Evolutionary conservation across 2,329 filamentous ascomycete species (phyloP).

Genomic region (Mycogone perniciosa): DNA sequence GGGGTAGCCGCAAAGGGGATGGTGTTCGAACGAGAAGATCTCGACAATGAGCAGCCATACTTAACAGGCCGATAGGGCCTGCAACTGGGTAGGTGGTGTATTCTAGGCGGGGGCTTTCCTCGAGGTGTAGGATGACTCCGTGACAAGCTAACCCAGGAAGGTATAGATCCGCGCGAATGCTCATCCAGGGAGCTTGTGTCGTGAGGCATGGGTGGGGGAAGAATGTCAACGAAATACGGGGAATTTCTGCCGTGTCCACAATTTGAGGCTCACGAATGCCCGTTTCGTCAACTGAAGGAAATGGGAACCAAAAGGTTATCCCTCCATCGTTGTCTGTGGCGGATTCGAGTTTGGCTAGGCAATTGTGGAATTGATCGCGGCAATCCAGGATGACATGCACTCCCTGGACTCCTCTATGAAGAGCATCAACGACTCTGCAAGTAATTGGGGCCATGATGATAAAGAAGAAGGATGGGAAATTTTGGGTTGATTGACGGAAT

Average conservation of each 20-base stretch:
- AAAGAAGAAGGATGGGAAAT: background rate
- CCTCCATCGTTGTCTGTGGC: conserved; percentile 1
- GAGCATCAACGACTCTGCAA: conserved; percentile 7
- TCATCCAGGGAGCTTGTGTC: conserved; percentile 5
- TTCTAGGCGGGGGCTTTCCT: conserved; percentile 2
- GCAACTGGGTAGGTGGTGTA: conserved; percentile 1
- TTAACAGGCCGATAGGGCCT: background rate
- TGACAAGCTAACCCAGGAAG: conserved; percentile 2
- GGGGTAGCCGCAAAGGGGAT: conserved; percentile 5
- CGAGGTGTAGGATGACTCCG: conserved; percentile 5
- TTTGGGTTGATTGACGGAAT: no score
- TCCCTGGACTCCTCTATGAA: background rate
- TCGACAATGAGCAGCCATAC: background rate
- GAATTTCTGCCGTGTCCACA: conserved; percentile 2
- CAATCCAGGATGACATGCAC: conserved; percentile 5
- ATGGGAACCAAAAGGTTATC: conserved; percentile 2
- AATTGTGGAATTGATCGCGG: background rate
- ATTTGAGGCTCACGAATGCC: background rate
- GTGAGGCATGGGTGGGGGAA: background rate
- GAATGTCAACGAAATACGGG: conserved; percentile 7
- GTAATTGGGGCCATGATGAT: conserved; percentile 8
- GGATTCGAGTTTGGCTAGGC: conserved; percentile 5
- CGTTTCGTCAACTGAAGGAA: background rate
- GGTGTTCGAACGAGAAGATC: background rate
- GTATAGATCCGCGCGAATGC: conserved; percentile 9